A percentile compares a stretch with the other conserved stretches of the same genome.
Evolutionary conservation across 345 rosid species (phyloP).

Genomic region (Hevea brasiliensis): DNA sequence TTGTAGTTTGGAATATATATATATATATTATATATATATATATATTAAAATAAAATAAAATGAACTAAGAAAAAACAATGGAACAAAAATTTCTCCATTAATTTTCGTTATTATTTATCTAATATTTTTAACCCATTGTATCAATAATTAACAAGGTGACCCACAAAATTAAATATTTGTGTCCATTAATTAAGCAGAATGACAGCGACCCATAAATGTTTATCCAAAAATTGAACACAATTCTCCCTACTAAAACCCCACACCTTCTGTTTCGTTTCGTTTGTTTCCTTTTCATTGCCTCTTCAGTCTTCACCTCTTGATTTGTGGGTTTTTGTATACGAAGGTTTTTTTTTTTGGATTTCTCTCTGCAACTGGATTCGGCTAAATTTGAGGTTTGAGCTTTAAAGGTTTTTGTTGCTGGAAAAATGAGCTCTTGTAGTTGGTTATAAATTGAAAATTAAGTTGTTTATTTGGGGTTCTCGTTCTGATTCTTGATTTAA

Average conservation of each 20-base stretch:
- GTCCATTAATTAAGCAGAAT: no score
- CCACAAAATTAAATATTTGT: no score
- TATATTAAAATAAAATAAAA: no score
- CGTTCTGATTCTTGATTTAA: neutral
- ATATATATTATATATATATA: no score
- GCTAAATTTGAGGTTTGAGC: conserved; percentile 1
- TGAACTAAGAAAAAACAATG: no score
- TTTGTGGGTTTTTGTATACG: conserved; percentile 4
- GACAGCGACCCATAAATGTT: neutral
- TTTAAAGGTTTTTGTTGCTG: neutral
- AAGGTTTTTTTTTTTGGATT: neutral
- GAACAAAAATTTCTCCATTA: no score
- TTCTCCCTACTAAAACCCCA: neutral
- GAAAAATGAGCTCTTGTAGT: neutral
- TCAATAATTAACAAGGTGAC: no score
- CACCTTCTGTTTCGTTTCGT: neutral
- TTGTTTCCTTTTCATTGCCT: neutral
- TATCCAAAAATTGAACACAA: neutral
- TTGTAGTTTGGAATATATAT: neutral
- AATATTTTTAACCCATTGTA: no score
- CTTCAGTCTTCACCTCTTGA: neutral
- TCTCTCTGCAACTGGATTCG: neutral
- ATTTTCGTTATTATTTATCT: no score
- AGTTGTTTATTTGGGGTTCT: neutral
- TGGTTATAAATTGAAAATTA: neutral